Conservation (phyloP, 1,284 basidiomycete species). For the Rhodotorula sp. region DNA sequence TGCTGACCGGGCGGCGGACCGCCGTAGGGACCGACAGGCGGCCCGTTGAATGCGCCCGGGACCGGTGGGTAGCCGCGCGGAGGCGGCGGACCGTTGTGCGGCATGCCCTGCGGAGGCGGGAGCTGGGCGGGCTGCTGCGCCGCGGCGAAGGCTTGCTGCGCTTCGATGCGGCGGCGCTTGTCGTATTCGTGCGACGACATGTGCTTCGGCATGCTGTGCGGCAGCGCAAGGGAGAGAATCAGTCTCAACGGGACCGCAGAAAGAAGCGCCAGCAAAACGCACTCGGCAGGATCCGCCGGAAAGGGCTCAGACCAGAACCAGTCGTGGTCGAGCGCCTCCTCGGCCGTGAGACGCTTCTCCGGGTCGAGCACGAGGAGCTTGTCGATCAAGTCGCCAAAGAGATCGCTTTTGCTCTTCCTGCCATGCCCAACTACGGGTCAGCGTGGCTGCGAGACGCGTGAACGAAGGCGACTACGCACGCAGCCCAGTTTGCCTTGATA, state of each 20-base stretch:
- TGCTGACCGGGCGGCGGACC: background rate
- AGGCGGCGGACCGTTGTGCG: background rate
- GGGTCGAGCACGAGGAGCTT: slow-evolving; percentile 58
- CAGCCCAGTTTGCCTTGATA: slow-evolving; percentile 3
- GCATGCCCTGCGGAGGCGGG: slow-evolving; percentile 1
- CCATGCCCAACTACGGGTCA: slow-evolving; percentile 16
- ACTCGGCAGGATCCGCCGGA: slow-evolving; percentile 32
- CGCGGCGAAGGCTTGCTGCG: slow-evolving; percentile 13
- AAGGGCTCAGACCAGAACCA: slow-evolving; percentile 67
- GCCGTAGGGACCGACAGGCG: background rate
- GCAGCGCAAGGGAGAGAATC: background rate
- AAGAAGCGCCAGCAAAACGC: background rate
- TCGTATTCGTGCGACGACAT: slow-evolving; percentile 82
- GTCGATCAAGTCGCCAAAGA: slow-evolving; percentile 53
- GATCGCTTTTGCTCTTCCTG: slow-evolving; percentile 10
- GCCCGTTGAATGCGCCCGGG: background rate
- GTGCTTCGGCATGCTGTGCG: slow-evolving; percentile 66
- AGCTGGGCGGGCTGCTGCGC: background rate
- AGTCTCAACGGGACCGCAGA: background rate
- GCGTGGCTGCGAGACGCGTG: background rate
- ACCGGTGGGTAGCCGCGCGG: background rate
- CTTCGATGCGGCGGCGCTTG: slow-evolving; percentile 64
- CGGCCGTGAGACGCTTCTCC: slow-evolving; percentile 56
- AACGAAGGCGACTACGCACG: slow-evolving; percentile 1
- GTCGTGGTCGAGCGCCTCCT: slow-evolving; percentile 56